Conservation (phyloP, 163 green algal genomes). For the Chlamydomonas reinhardtii region DNA sequence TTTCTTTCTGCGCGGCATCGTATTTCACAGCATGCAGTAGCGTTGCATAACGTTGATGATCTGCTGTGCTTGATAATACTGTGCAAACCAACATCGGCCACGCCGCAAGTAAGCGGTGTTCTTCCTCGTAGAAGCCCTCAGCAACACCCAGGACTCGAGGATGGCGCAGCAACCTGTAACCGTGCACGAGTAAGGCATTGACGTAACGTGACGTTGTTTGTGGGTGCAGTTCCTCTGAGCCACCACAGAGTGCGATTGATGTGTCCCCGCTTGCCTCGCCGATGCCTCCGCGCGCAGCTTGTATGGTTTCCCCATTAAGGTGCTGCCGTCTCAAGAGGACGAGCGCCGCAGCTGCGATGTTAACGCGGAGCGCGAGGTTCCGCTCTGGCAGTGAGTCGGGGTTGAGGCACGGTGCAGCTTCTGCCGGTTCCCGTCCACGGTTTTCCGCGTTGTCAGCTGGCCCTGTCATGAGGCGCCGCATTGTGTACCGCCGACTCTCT, state of each 20-base stretch:
- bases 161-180: conserved; percentile 2
- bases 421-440: not conserved
- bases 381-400: not conserved
- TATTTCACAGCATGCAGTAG: not conserved
- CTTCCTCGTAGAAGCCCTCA: not conserved
- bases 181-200: conserved; percentile 20
- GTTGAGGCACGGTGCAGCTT: no score
- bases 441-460: not conserved
- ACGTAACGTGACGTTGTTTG: no score
- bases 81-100: not conserved
- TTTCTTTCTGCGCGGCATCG: not conserved
- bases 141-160: not conserved
- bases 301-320: conserved; percentile 64
- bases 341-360: conserved; percentile 37
- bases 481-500: no score
- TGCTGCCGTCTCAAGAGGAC: conserved; percentile 46
- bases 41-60: no score
- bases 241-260: no score
- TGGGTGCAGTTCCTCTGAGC: no score
- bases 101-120: not conserved
- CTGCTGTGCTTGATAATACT: no score
- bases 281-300: conserved; percentile 30
- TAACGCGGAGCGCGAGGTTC: conserved; percentile 8
- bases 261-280: not conserved
- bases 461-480: no score